A percentile compares a stretch with the other conserved stretches of the same genome.
Conservation (phyloP, 179 eudicot genomes). For the Patellifolia procumbens region DNA sequence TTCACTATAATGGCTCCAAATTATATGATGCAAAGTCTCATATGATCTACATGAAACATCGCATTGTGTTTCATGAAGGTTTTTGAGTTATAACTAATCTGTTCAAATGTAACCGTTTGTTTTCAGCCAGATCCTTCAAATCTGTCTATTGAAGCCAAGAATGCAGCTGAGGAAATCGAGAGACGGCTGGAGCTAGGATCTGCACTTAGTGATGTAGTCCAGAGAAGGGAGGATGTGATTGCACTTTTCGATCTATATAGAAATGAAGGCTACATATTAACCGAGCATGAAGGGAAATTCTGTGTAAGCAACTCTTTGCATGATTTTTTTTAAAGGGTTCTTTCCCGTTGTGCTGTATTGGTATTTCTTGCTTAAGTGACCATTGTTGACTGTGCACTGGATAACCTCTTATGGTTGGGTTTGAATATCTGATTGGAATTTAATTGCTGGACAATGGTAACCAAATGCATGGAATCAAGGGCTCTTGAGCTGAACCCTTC, state of each 20-base stretch:
- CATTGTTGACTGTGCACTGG: background rate
- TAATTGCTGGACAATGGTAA: background rate
- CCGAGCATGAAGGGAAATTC: constrained; percentile 69
- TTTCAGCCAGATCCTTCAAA: constrained; percentile 50
- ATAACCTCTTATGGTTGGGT: background rate
- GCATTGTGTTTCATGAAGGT: constrained; percentile 4
- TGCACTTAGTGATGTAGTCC: constrained; percentile 62
- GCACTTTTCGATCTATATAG: constrained; percentile 69
- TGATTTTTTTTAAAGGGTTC: background rate
- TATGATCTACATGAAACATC: background rate
- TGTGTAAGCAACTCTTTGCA: constrained; percentile 53
- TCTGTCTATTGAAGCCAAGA: constrained; percentile 74
- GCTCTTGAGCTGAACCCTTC: background rate
- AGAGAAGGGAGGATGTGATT: constrained; percentile 65
- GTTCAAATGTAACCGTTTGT: constrained; percentile 8
- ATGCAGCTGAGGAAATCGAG: constrained; percentile 79
- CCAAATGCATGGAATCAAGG: background rate
- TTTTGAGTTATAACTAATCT: constrained; percentile 13
- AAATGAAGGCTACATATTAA: constrained; percentile 72
- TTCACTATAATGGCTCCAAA: background rate
- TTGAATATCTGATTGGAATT: background rate
- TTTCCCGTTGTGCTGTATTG: too few relatives aligned
- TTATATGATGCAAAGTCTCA: background rate
- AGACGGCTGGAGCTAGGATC: constrained; percentile 75
- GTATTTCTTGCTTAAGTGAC: background rate